Conservation (phyloP, 805 yeast genomes). For the Nakazawaea holstii region DNA sequence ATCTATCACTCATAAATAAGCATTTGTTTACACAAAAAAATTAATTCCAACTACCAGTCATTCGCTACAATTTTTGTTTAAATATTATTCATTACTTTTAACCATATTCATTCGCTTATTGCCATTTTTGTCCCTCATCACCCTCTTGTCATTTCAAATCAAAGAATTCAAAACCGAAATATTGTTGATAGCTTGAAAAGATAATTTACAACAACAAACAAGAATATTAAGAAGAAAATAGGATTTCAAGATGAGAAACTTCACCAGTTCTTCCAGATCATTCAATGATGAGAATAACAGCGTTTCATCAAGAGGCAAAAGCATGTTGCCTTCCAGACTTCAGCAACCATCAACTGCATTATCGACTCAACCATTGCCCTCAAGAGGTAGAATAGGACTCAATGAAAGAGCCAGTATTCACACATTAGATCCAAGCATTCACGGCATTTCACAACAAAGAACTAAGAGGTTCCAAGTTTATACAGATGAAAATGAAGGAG, state of each 20-base stretch:
- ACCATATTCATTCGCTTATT: not conserved
- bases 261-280: not conserved
- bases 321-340: not conserved
- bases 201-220: not conserved
- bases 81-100: not conserved
- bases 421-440: conserved; percentile 5
- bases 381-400: conserved; percentile 2
- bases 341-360: conserved; percentile 18
- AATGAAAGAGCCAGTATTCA: conserved; percentile 4
- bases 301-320: not conserved
- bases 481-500: conserved; percentile 4
- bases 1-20: not conserved
- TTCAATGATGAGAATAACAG: conserved; percentile 3
- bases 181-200: too few relatives aligned
- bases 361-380: conserved; percentile 28
- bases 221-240: too few relatives aligned
- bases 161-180: too few relatives aligned
- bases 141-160: not conserved
- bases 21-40: not conserved
- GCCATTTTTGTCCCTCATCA: not conserved
- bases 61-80: not conserved
- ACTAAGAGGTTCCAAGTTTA: conserved; percentile 6
- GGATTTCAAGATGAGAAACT: conserved; percentile 1
- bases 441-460: not conserved
- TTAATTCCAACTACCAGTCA: conserved; percentile 3